phyloP scores from a whole-genome alignment of 495 filamentous ascomycete species.

The Aspergillus bertholletiae region DNA sequence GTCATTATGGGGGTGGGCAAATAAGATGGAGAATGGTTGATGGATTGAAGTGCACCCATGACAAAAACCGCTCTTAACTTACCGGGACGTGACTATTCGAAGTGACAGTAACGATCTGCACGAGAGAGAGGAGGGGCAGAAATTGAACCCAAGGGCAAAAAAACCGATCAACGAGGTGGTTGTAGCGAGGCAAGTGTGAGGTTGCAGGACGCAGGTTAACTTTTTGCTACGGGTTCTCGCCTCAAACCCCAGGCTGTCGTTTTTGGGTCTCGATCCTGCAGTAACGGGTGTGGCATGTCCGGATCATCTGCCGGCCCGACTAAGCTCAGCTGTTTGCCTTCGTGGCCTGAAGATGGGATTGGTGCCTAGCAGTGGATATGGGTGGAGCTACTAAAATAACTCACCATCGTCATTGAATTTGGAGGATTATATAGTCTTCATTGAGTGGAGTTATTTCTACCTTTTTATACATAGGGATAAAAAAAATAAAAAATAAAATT shows the following conservation, averaged over 20 bases:
- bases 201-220: neutral
- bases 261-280: slow-evolving; percentile 26
- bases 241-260: slow-evolving; percentile 11
- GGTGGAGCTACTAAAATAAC: neutral
- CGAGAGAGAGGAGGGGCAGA: neutral
- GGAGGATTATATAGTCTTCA: neutral
- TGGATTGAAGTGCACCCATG: too few species aligned
- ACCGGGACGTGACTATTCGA: slow-evolving; percentile 3
- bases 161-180: too few species aligned
- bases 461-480: neutral
- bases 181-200: neutral
- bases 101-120: neutral
- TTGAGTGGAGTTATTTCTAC: neutral
- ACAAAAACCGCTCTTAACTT: slow-evolving; percentile 12
- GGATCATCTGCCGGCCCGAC: slow-evolving; percentile 20
- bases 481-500: neutral
- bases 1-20: slow-evolving; percentile 34
- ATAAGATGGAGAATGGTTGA: slow-evolving; percentile 4
- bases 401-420: neutral
- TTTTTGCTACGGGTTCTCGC: slow-evolving; percentile 8
- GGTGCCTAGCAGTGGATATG: neutral
- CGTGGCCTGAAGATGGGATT: neutral
- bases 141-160: neutral
- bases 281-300: slow-evolving; percentile 12
- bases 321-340: neutral